A percentile compares a stretch with the other conserved stretches of the same genome.
Evolutionary conservation across 768 basidiomycete species (phyloP).

Genomic region (Pleurotus platypus): DNA sequence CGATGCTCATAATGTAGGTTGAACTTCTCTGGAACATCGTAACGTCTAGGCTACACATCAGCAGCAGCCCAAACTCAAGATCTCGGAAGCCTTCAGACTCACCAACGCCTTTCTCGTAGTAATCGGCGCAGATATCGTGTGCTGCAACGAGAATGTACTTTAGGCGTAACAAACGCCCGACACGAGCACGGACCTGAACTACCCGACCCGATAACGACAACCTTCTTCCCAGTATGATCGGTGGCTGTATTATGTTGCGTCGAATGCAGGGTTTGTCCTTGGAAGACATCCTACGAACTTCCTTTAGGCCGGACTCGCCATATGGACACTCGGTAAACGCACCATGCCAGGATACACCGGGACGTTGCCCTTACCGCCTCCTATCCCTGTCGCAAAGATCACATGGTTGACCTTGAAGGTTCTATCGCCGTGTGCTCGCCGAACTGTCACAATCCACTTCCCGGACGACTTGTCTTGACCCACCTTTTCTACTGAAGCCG

Average conservation of each 20-base stretch:
- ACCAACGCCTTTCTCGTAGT: conserved; percentile 39
- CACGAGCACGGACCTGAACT: conserved; percentile 36
- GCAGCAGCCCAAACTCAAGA: conserved; percentile 4
- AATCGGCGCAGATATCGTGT: conserved; percentile 43
- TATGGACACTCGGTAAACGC: background rate
- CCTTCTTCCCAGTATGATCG: conserved; percentile 56
- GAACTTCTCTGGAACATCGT: conserved; percentile 47
- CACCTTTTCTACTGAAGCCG: conserved; percentile 29
- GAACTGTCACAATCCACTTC: conserved; percentile 37
- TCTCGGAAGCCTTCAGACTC: background rate
- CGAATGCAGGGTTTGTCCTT: conserved; percentile 53
- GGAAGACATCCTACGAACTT: conserved; percentile 34
- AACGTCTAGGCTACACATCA: conserved; percentile 24
- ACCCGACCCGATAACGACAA: conserved; percentile 57
- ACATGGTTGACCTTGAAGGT: conserved; percentile 43
- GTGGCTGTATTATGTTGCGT: conserved; percentile 39
- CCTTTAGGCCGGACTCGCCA: background rate
- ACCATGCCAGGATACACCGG: conserved; percentile 47
- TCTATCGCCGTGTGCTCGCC: conserved; percentile 26
- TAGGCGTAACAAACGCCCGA: background rate
- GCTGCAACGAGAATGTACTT: conserved; percentile 19
- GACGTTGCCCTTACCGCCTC: conserved; percentile 37
- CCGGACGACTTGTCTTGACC: conserved; percentile 22
- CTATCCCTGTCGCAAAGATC: conserved; percentile 54
- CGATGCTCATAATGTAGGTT: conserved; percentile 52